Conservation (phyloP, 164 flowering plant species). For the Annona squamosa region DNA sequence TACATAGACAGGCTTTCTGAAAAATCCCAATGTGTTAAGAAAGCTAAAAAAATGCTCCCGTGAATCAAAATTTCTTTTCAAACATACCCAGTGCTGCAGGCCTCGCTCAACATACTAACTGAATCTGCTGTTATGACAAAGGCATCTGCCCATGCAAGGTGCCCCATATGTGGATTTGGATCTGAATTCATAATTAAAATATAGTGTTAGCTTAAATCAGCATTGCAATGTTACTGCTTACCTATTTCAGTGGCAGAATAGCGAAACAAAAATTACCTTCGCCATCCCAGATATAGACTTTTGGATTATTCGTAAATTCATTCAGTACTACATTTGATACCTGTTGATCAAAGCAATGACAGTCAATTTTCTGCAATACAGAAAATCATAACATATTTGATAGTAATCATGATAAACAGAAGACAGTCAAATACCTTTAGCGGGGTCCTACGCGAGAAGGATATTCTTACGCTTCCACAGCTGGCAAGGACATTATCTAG, state of each 20-base stretch:
- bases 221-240: not conserved
- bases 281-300: conserved; percentile 82
- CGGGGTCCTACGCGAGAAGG: conserved; percentile 84
- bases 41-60: not conserved
- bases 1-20: conserved; percentile 94
- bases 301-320: conserved; percentile 64
- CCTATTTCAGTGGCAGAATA: not conserved
- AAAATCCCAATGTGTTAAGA: conserved; percentile 7
- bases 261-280: conserved; percentile 45
- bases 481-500: conserved; percentile 57
- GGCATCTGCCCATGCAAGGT: conserved; percentile 97
- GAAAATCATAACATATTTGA: not conserved
- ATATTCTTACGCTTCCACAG: conserved; percentile 85
- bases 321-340: conserved; percentile 48
- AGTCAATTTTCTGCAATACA: not conserved
- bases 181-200: conserved; percentile 28
- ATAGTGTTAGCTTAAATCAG: not conserved
- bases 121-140: conserved; percentile 95
- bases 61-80: not conserved
- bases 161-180: conserved; percentile 91
- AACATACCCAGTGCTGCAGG: conserved; percentile 95
- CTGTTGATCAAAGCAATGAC: conserved; percentile 28
- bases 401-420: not conserved
- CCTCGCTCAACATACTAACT: conserved; percentile 92
- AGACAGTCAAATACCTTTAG: conserved; percentile 41